A percentile compares a stretch with the other conserved stretches of the same genome.
Evolutionary conservation across 2,329 filamentous ascomycete species (phyloP).

Genomic region (Ceratocystis papillata): DNA sequence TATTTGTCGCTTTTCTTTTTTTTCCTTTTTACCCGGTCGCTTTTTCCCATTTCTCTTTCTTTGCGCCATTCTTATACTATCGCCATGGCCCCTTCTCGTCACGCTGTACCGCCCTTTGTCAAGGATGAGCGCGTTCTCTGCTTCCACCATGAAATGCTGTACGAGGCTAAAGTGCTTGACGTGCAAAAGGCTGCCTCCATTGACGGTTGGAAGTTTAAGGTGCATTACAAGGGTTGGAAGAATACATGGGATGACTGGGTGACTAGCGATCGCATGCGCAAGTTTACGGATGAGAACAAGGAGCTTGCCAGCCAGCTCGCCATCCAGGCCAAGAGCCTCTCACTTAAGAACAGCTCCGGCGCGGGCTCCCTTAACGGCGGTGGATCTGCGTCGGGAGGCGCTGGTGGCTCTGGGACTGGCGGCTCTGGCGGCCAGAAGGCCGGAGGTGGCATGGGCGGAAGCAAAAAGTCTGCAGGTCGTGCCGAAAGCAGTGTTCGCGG

Average conservation of each 20-base stretch:
- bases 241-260: constrained; percentile 99
- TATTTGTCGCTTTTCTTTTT: background rate
- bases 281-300: constrained; percentile 89
- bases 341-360: constrained; percentile 42
- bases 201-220: constrained; percentile 61
- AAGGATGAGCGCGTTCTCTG: constrained; percentile 94
- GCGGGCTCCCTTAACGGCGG: constrained; percentile 41
- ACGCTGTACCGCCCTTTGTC: constrained; percentile 40
- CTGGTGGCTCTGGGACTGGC: constrained; percentile 45
- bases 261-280: constrained; percentile 80
- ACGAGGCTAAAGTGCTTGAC: constrained; percentile 92
- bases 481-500: constrained; percentile 63
- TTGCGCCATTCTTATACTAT: no score
- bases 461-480: constrained; percentile 39
- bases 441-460: constrained; percentile 33
- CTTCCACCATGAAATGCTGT: constrained; percentile 94
- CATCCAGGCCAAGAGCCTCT: constrained; percentile 53
- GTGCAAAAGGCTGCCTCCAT: constrained; percentile 58
- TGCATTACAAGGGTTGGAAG: constrained; percentile 99
- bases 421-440: background rate
- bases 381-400: constrained; percentile 61
- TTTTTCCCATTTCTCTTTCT: background rate
- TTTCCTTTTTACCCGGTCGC: background rate
- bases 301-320: constrained; percentile 69
- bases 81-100: constrained; percentile 37